Conservation (phyloP, 345 rosid genomes). For the Linum usitatissimum region DNA sequence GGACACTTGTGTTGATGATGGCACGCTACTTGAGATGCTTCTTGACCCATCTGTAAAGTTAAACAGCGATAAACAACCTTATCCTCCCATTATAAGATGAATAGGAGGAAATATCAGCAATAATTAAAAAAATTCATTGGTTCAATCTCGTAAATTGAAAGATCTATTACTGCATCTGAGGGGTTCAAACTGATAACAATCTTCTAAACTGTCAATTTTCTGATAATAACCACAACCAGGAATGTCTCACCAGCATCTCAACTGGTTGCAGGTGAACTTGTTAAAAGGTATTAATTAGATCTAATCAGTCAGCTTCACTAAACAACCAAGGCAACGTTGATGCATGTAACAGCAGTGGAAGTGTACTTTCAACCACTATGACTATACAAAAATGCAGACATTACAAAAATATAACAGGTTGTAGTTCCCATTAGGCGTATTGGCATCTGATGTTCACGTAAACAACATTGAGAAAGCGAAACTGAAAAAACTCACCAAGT, state of each 20-base stretch:
- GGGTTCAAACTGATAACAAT: too few relatives aligned
- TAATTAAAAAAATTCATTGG: too few relatives aligned
- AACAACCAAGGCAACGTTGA: not conserved
- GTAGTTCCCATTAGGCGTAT: not conserved
- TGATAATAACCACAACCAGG: not conserved
- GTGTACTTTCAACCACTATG: not conserved
- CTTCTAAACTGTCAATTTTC: too few relatives aligned
- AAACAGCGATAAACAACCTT: not conserved
- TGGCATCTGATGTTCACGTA: not conserved
- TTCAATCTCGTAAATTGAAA: too few relatives aligned
- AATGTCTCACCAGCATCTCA: not conserved
- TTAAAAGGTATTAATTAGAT: too few relatives aligned
- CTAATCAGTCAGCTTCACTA: not conserved
- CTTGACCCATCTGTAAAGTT: slow-evolving; percentile 31
- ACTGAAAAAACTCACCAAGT: slow-evolving; percentile 35
- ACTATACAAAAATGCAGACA: not conserved
- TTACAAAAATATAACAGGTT: not conserved
- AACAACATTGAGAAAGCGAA: not conserved
- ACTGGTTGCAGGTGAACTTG: not conserved
- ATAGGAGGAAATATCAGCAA: too few relatives aligned
- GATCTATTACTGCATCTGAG: too few relatives aligned
- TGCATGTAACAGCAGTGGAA: not conserved
- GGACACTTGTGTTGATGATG: slow-evolving; percentile 26
- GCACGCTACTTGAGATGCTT: slow-evolving; percentile 12
- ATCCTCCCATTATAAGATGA: not conserved